A percentile compares a stretch with the other conserved stretches of the same genome.
Conservation (phyloP, 495 filamentous ascomycete genomes). For the Lasiosphaeria ovina region DNA sequence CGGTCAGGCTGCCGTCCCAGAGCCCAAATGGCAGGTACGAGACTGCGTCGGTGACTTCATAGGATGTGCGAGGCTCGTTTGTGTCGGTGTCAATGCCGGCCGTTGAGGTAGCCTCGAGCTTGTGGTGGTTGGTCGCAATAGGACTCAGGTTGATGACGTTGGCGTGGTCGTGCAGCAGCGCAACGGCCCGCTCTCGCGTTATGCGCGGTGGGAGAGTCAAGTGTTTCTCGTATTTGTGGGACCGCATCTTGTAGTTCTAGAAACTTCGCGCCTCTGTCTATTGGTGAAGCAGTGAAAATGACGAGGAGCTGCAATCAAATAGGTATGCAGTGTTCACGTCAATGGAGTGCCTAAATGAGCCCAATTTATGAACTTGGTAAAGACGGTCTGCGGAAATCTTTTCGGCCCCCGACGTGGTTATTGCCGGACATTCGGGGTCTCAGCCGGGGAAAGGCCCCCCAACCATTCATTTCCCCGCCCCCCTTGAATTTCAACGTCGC, state of each 20-base stretch:
- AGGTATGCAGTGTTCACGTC: too few species aligned
- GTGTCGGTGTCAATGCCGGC: neutral
- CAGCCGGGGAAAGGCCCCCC: too few species aligned
- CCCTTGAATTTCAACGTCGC: too few species aligned
- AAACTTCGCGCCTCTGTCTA: too few species aligned
- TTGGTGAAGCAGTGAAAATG: too few species aligned
- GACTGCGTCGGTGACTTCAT: neutral
- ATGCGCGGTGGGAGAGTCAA: neutral
- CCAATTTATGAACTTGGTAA: too few species aligned
- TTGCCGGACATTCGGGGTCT: too few species aligned
- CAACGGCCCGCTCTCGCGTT: neutral
- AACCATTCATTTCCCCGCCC: too few species aligned
- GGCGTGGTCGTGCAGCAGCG: neutral
- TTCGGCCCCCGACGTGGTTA: too few species aligned
- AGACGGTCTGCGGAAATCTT: too few species aligned
- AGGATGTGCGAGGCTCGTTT: neutral
- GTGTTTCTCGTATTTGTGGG: neutral
- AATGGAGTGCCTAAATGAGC: too few species aligned
- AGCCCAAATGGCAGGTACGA: neutral
- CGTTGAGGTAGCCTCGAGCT: neutral
- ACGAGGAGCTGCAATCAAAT: too few species aligned
- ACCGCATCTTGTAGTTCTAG: neutral
- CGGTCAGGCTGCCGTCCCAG: neutral
- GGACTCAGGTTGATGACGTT: neutral
- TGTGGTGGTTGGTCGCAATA: neutral